phyloP scores from a whole-genome alignment of 2,329 filamentous ascomycete genomes.

The Colletotrichum paranaense region DNA sequence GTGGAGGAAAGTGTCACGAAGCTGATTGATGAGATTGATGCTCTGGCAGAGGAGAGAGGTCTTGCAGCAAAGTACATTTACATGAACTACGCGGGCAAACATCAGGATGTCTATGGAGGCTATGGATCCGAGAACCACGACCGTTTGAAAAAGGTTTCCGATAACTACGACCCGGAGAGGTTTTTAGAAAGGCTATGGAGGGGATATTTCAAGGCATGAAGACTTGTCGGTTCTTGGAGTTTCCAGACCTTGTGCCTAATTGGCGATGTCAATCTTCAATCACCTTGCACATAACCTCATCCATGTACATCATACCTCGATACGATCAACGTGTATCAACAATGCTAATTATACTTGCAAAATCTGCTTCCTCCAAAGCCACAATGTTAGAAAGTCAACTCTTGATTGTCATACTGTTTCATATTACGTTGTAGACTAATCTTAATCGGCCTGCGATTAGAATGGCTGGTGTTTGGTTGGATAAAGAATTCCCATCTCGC shows the following conservation, averaged over 20 bases:
- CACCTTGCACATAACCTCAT: too few species aligned
- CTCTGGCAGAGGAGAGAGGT: conserved; percentile 42
- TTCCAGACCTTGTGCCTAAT: neutral
- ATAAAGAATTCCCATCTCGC: too few species aligned
- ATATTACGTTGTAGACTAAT: fast-evolving
- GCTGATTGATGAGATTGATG: conserved; percentile 41
- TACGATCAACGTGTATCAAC: too few species aligned
- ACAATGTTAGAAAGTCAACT: too few species aligned
- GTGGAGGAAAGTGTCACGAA: conserved; percentile 40
- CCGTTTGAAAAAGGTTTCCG: conserved; percentile 39
- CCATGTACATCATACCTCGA: too few species aligned
- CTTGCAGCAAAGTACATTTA: conserved; percentile 49
- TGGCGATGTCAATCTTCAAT: neutral
- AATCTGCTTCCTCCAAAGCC: too few species aligned
- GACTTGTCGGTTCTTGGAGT: neutral
- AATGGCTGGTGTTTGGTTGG: too few species aligned
- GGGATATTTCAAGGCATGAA: conserved; percentile 38
- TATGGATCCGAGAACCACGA: conserved; percentile 50
- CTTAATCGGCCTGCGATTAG: too few species aligned
- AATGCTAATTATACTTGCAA: too few species aligned
- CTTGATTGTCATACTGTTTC: too few species aligned
- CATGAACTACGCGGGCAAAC: conserved; percentile 47
- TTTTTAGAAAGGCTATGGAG: conserved; percentile 41
- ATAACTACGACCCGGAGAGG: conserved; percentile 43
- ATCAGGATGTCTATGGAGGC: conserved; percentile 50